phyloP scores from a whole-genome alignment of 2,329 filamentous ascomycete genomes.

The Sordariomycetes sp. region DNA sequence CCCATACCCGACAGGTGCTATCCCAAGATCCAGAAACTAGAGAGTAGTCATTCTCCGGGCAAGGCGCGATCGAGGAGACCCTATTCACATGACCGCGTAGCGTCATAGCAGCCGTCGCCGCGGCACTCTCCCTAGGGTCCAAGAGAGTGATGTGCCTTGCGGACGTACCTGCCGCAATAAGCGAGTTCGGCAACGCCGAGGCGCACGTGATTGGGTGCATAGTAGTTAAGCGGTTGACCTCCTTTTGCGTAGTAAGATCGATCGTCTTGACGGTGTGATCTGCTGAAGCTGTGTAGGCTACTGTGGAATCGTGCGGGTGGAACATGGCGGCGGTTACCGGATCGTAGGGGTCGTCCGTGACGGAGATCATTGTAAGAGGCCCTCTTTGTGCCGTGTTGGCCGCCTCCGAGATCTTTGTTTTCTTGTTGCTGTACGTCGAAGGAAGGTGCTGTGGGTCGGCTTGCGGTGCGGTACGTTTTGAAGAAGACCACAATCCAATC shows the following conservation, averaged over 20 bases:
- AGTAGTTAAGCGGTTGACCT: conserved; percentile 76
- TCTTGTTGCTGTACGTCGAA: conserved; percentile 60
- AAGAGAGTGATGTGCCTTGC: conserved; percentile 87
- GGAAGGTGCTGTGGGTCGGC: conserved; percentile 64
- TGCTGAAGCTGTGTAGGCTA: conserved; percentile 84
- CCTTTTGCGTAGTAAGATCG: conserved; percentile 71
- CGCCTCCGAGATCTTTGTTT: conserved; percentile 53
- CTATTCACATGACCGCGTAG: conserved; percentile 80
- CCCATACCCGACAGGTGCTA: conserved; percentile 89
- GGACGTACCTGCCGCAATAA: conserved; percentile 67
- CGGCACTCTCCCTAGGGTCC: conserved; percentile 73
- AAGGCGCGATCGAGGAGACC: conserved; percentile 39
- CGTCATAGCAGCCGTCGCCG: conserved; percentile 77
- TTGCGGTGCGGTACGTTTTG: conserved; percentile 64
- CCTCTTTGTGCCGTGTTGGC: conserved; percentile 60
- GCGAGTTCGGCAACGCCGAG: conserved; percentile 56
- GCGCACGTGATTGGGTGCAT: conserved; percentile 77
- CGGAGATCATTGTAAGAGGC: conserved; percentile 62
- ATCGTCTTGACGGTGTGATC: conserved; percentile 89
- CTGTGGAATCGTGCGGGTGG: conserved; percentile 73
- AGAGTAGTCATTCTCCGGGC: conserved; percentile 64
- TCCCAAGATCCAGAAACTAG: conserved; percentile 87
- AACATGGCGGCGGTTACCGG: conserved; percentile 76
- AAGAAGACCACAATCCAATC: conserved; percentile 82
- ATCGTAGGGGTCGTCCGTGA: conserved; percentile 60